Conservation (phyloP, 148 eudicot species). For the Vaccinium darrowii region DNA sequence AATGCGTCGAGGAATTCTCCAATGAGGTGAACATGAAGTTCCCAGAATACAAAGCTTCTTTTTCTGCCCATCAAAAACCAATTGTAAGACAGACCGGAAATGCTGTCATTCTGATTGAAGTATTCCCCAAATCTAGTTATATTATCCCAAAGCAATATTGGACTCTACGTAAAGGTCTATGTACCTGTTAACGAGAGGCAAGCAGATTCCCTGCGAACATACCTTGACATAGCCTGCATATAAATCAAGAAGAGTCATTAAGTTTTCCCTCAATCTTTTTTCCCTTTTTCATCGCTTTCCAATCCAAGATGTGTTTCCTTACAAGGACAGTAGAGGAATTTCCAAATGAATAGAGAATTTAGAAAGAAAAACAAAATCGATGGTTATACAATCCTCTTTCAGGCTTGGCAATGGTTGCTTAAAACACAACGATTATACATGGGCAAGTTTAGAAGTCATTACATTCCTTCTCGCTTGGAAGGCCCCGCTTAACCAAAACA, state of each 20-base stretch:
- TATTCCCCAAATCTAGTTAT: not conserved
- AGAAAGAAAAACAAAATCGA: not conserved
- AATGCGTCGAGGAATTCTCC: conserved; percentile 3
- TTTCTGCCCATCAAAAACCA: conserved; percentile 33
- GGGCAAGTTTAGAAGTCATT: not conserved
- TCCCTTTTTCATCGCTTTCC: not conserved
- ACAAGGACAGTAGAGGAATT: not conserved
- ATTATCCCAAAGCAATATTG: not conserved
- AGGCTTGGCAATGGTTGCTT: too few relatives aligned
- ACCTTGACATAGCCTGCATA: conserved; percentile 81
- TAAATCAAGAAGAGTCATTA: conserved; percentile 13
- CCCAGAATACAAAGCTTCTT: conserved; percentile 50
- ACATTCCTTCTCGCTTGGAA: not conserved
- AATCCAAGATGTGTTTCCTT: not conserved
- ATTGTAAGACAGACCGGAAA: not conserved
- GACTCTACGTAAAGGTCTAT: not conserved
- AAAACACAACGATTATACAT: not conserved
- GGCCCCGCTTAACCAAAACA: not conserved
- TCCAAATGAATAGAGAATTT: not conserved
- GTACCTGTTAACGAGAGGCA: conserved; percentile 80
- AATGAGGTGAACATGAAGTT: conserved; percentile 53
- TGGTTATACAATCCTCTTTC: not conserved
- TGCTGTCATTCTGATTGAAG: not conserved
- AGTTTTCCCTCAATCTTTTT: not conserved
- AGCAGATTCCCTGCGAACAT: conserved; percentile 69